A percentile compares a stretch with the other conserved stretches of the same genome.
Conservation (phyloP, 2,329 filamentous ascomycete species). For the Diplocarpon rosae region DNA sequence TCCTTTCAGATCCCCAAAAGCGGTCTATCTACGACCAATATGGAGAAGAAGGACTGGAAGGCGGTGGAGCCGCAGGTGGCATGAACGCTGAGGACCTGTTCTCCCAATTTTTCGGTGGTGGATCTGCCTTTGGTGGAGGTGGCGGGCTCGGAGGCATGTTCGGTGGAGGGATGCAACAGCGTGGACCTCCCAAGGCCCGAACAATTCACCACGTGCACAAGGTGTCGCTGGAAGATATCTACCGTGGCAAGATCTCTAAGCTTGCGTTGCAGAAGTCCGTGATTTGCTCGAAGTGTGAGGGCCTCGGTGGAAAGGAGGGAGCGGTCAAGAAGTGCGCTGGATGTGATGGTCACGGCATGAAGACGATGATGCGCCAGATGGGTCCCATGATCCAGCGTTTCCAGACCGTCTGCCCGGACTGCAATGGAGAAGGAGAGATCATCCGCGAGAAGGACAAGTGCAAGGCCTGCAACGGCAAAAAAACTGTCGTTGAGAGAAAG, state of each 20-base stretch:
- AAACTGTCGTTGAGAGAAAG: slow-evolving; percentile 95
- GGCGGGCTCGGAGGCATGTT: slow-evolving; percentile 70
- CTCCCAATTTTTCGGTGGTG: slow-evolving; percentile 84
- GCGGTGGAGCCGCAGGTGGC: slow-evolving; percentile 64
- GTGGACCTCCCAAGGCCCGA: slow-evolving; percentile 76
- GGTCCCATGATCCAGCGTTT: slow-evolving; percentile 99
- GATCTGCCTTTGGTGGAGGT: slow-evolving; percentile 56
- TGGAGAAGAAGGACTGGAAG: slow-evolving; percentile 92
- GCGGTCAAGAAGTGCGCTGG: slow-evolving; percentile 87
- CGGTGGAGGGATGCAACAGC: slow-evolving; percentile 62
- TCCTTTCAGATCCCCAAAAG: slow-evolving; percentile 86
- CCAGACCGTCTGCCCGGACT: slow-evolving; percentile 98
- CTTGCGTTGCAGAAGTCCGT: slow-evolving; percentile 94
- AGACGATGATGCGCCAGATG: slow-evolving; percentile 99
- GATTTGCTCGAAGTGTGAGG: slow-evolving; percentile 90
- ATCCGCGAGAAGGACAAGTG: slow-evolving; percentile 96
- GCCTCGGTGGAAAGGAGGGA: slow-evolving; percentile 91
- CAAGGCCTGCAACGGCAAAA: slow-evolving; percentile 95
- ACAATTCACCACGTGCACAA: slow-evolving; percentile 99
- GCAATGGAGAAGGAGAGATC: slow-evolving; percentile 92
- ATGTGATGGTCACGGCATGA: slow-evolving; percentile 93
- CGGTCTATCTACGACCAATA: slow-evolving; percentile 90
- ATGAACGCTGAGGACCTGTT: slow-evolving; percentile 97
- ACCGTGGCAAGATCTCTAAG: slow-evolving; percentile 96
- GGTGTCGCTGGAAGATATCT: slow-evolving; percentile 94